phyloP scores from a whole-genome alignment of 495 filamentous ascomycete genomes.

The Alectoria sarmentosa region DNA sequence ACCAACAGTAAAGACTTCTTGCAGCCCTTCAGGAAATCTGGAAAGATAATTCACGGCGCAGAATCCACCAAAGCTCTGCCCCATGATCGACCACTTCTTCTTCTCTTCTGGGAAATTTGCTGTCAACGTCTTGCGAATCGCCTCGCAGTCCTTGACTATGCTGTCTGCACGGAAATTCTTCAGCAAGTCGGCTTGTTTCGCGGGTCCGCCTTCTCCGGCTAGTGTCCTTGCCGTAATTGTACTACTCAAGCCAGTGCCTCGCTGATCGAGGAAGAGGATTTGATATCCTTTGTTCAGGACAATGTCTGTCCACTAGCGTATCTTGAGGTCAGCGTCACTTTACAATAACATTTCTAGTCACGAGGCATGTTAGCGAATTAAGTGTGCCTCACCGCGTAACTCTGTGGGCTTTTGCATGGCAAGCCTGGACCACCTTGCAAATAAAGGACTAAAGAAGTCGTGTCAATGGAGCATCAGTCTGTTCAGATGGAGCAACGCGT shows the following conservation, averaged over 20 bases:
- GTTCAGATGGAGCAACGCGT: slow-evolving; percentile 8
- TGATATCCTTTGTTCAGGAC: slow-evolving; percentile 74
- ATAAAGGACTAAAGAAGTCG: slow-evolving; percentile 5
- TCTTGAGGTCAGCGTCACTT: neutral
- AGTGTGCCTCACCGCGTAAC: slow-evolving; percentile 34
- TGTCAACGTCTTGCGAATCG: slow-evolving; percentile 67
- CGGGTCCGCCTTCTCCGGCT: slow-evolving; percentile 52
- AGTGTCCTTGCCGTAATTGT: slow-evolving; percentile 68
- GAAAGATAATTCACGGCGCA: slow-evolving; percentile 76
- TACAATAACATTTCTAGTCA: neutral
- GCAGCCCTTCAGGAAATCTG: slow-evolving; percentile 64
- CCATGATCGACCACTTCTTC: slow-evolving; percentile 75
- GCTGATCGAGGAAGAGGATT: slow-evolving; percentile 78
- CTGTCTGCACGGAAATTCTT: slow-evolving; percentile 85
- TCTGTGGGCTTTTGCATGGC: slow-evolving; percentile 49
- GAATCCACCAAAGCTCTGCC: slow-evolving; percentile 91
- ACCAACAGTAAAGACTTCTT: slow-evolving; percentile 76
- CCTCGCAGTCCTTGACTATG: slow-evolving; percentile 84
- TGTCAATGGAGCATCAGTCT: neutral
- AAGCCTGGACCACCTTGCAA: slow-evolving; percentile 7
- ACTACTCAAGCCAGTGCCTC: slow-evolving; percentile 64
- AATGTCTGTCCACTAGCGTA: slow-evolving; percentile 46
- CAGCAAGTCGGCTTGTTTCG: slow-evolving; percentile 69
- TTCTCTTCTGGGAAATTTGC: slow-evolving; percentile 59
- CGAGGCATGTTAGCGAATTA: too few species aligned